phyloP scores from a whole-genome alignment of 345 rosid species.

The Citrus reticulata region DNA sequence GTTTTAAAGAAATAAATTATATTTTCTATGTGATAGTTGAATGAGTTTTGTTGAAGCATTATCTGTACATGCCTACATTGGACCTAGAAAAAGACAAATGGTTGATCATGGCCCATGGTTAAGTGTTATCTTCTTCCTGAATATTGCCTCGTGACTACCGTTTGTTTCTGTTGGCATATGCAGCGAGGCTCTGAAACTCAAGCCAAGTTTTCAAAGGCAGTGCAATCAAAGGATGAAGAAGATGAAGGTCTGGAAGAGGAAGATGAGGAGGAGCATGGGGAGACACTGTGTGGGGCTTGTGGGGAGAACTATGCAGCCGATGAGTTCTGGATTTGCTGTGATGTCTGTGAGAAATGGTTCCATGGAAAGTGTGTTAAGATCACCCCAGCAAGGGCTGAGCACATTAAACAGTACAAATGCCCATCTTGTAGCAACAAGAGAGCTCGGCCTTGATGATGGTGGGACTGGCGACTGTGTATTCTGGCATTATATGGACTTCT shows the following conservation, averaged over 20 bases:
- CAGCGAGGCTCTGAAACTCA: slow-evolving; percentile 55
- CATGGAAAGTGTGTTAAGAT: slow-evolving; percentile 87
- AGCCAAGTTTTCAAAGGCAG: slow-evolving; percentile 35
- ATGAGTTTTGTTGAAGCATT: background rate
- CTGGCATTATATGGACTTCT: slow-evolving; percentile 41
- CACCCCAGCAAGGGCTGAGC: slow-evolving; percentile 91
- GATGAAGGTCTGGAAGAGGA: slow-evolving; percentile 59
- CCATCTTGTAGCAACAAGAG: slow-evolving; percentile 96
- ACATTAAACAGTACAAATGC: slow-evolving; percentile 89
- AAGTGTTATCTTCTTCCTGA: background rate
- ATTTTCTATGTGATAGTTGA: background rate
- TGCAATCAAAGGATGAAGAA: slow-evolving; percentile 43
- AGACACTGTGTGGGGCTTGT: slow-evolving; percentile 63
- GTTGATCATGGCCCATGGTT: background rate
- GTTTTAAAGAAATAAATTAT: background rate
- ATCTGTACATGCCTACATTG: background rate
- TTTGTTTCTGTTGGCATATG: slow-evolving; percentile 12
- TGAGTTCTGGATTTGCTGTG: slow-evolving; percentile 75
- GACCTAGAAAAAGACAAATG: background rate
- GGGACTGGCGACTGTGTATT: slow-evolving; percentile 19
- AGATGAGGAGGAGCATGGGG: slow-evolving; percentile 61
- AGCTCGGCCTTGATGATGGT: slow-evolving; percentile 43
- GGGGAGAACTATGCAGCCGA: slow-evolving; percentile 55
- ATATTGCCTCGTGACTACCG: background rate
- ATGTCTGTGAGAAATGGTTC: slow-evolving; percentile 65